phyloP scores from a whole-genome alignment of 169 alveolate genomes.

The Plasmodium yoelii region DNA sequence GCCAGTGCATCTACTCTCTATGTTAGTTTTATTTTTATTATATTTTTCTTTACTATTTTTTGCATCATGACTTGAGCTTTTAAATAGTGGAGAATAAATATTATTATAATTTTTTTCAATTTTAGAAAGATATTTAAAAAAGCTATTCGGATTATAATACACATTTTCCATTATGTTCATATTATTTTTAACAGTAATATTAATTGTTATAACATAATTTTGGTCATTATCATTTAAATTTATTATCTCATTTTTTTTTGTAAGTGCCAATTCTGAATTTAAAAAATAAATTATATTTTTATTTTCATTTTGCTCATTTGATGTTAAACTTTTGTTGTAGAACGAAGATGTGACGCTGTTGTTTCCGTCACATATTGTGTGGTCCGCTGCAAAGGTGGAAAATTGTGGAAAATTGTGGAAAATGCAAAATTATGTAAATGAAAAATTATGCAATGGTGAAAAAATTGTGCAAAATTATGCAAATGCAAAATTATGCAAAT shows the following conservation, averaged over 20 bases:
- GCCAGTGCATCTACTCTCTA: neutral
- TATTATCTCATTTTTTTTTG: slow-evolving; percentile 54
- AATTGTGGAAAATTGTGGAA: too few relatives aligned
- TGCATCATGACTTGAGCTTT: slow-evolving; percentile 11
- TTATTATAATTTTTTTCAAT: slow-evolving; percentile 57
- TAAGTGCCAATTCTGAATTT: slow-evolving; percentile 43
- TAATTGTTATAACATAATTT: slow-evolving; percentile 26
- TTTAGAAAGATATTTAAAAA: slow-evolving; percentile 38
- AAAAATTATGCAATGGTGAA: too few relatives aligned
- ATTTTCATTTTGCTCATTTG: slow-evolving; percentile 16
- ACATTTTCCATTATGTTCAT: slow-evolving; percentile 53
- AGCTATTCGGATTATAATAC: slow-evolving; percentile 48
- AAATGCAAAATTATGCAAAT: too few relatives aligned
- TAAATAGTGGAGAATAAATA: slow-evolving; percentile 42
- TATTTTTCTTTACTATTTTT: slow-evolving; percentile 31
- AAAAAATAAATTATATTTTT: slow-evolving; percentile 44
- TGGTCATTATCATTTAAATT: slow-evolving; percentile 21
- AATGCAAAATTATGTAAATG: too few relatives aligned
- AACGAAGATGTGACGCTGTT: slow-evolving; percentile 29
- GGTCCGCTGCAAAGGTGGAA: slow-evolving; percentile 11
- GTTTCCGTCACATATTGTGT: slow-evolving; percentile 30
- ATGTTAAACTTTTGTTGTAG: neutral
- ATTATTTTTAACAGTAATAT: slow-evolving; percentile 52
- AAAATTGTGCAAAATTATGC: too few relatives aligned
- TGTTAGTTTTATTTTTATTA: slow-evolving; percentile 10